Conservation (phyloP, 768 basidiomycete species). For the Suillus subaureus region DNA sequence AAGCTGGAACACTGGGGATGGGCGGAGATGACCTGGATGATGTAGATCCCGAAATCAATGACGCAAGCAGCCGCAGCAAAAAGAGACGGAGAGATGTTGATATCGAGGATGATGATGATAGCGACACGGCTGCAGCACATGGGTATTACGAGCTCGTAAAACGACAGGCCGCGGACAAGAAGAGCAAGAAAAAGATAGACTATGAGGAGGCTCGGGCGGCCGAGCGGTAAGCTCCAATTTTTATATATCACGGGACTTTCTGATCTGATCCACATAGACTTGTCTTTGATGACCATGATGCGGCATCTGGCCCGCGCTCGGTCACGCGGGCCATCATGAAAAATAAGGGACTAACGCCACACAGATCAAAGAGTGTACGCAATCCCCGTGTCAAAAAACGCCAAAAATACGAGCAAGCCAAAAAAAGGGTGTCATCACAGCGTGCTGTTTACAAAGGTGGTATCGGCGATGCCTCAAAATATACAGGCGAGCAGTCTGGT, state of each 20-base stretch:
- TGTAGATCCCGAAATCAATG: slow-evolving; percentile 44
- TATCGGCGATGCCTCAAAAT: slow-evolving; percentile 66
- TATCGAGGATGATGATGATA: slow-evolving; percentile 43
- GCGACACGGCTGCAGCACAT: slow-evolving; percentile 52
- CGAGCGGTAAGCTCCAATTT: slow-evolving; percentile 49
- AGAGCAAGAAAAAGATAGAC: slow-evolving; percentile 77
- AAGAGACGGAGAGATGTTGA: slow-evolving; percentile 36
- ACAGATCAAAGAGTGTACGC: slow-evolving; percentile 83
- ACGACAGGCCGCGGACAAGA: slow-evolving; percentile 66
- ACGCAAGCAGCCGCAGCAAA: slow-evolving; percentile 35
- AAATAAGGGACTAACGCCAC: slow-evolving; percentile 94
- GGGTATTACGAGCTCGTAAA: slow-evolving; percentile 94
- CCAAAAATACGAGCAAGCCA: slow-evolving; percentile 90
- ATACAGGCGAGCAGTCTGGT: slow-evolving; percentile 92
- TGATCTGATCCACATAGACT: slow-evolving; percentile 26
- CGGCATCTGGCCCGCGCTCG: slow-evolving; percentile 75
- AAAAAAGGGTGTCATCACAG: slow-evolving; percentile 88
- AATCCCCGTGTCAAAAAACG: slow-evolving; percentile 99
- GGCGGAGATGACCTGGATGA: slow-evolving; percentile 73
- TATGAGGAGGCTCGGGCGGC: slow-evolving; percentile 69
- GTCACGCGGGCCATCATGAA: slow-evolving; percentile 89
- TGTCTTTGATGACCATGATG: slow-evolving; percentile 37
- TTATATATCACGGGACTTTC: slow-evolving; percentile 3
- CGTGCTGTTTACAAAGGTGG: slow-evolving; percentile 94
- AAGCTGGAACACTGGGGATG: slow-evolving; percentile 39